Base-by-base conservation (phyloP, 2,329 filamentous ascomycete genomes). In the Xylaria sp. region DNA sequence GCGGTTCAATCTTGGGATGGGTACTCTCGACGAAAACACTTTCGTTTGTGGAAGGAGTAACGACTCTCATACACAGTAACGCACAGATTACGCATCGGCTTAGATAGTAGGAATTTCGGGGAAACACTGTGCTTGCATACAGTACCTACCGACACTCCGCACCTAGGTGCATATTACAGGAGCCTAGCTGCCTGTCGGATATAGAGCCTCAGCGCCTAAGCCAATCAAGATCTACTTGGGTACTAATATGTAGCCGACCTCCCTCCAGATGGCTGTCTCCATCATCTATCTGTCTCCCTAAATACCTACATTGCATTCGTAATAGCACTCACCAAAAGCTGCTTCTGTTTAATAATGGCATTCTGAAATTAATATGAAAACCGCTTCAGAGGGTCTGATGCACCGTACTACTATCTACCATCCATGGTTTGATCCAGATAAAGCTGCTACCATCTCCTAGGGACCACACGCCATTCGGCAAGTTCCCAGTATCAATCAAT, bases 171-270 rank as follows among this genome's bases (percentile, higher is more conserved):
- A 28, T n/a, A 2, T 37, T 55, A 55, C 37, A n/a, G 37, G 18
- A 15, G 3, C 4, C 54, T 13, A 5, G 4, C 3, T 28, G 28
- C 28, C 28, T 28, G 5, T 28, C 28, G 28, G 28, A 28, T 28
- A 28, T 15, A 39, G 8, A 13, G 37, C 63, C 20, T 46, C 56
- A 60, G 56, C 56, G 50, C 57, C 51, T 28, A 55, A 41, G 20
- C 67, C 67, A 66, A 69, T 69, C 58, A 60, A 34, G 32, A 59
- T 59, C 37, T 25, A 48, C 44, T 46, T 15, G 13, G 13, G 39
- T 44, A 18, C 2, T 44, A 15, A 13, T 44, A 44, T 44, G 13
- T 10, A 18, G 10, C 39, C 39, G 34, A 10, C 34, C 44, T 37
- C 23, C 34, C 44, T 37, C 23, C 37, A 48, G 44, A 34, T 28